Base-by-base conservation (phyloP, 1,284 basidiomycete species). In the Phaffia rhodozyma region DNA sequence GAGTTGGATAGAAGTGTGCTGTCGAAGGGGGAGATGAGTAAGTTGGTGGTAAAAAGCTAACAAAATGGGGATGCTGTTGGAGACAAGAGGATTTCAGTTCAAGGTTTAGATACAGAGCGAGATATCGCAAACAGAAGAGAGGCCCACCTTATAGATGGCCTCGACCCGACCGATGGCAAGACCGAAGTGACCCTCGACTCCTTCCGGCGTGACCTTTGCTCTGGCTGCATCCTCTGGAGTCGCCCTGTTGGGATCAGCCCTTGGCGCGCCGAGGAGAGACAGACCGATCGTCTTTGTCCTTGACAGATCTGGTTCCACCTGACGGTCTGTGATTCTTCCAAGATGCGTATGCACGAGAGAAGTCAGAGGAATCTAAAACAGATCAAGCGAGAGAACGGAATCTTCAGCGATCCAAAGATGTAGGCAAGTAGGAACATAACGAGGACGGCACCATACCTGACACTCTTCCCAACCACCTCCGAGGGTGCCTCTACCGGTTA, bases 391-490 rank as follows among this genome's bases (percentile, higher is more conserved):
- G 13, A 52, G 27, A 25, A 48, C 1, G 20, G 29, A 32, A 54
- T 34, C 32, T 5, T 34, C 9, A 34, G 32, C 18, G 52, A 25
- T 61, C 32, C 5, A 18, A 23, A 29, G 32, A 6, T 27, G 25
- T 1, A 34, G 43, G 50, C 21, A 20, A 50, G 49, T 3, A 1
- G 2, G 23, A 21, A 32, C 27, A 32, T 9, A 18, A 13, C 16
- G 32, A 23, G 27, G 5, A 18, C 23, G 13, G 25, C 23, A 52
- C 60, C 63, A 30, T 27, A 64, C 63, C 29, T 60, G 25, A n/a
- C 63, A 64, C 58, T 64, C 63, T 21, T 64, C 63, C 63, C 63
- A 64, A 3, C 63, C 63, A 27, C 58, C 63, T 32, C 63, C 63
- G 16, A 59, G 51, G 21, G 49, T 50, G 20, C 63, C 63, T 13